phyloP scores from a whole-genome alignment of 2,329 filamentous ascomycete species.

The Diaporthe batatas region DNA sequence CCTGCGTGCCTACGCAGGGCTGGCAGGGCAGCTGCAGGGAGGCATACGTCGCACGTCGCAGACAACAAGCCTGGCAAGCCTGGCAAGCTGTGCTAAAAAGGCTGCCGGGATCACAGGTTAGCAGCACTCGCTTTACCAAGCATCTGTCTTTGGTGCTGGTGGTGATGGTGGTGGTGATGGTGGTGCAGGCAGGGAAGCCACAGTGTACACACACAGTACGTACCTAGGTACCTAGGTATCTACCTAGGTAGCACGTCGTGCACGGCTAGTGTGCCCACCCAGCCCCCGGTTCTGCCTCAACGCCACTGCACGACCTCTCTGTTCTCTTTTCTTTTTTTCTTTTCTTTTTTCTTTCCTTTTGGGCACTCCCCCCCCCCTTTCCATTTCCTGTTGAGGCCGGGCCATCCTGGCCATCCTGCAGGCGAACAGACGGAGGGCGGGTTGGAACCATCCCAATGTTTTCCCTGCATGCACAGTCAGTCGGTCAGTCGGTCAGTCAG shows the following conservation, averaged over 20 bases:
- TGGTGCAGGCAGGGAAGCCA: neutral
- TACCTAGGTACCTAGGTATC: too few species aligned
- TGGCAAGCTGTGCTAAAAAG: neutral
- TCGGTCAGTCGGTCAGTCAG: too few species aligned
- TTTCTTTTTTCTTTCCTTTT: too few species aligned
- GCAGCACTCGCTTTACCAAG: neutral
- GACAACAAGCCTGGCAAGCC: too few species aligned
- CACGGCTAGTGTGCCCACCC: neutral
- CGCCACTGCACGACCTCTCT: conserved; percentile 26
- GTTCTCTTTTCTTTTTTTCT: neutral
- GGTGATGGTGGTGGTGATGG: too few species aligned
- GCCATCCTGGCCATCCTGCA: neutral
- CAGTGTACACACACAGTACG: neutral
- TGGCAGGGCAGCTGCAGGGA: neutral
- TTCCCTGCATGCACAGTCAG: neutral
- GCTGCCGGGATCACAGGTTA: neutral
- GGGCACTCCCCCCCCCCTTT: too few species aligned
- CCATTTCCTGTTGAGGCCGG: neutral
- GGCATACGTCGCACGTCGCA: conserved; percentile 12
- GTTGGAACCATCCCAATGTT: too few species aligned
- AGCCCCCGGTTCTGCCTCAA: conserved; percentile 18
- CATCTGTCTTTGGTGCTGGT: conserved; percentile 18
- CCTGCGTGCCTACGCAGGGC: neutral
- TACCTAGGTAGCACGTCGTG: too few species aligned
- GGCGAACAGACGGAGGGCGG: too few species aligned